Conservation (phyloP, 129 eudicot species). For the Erigeron canadensis region DNA sequence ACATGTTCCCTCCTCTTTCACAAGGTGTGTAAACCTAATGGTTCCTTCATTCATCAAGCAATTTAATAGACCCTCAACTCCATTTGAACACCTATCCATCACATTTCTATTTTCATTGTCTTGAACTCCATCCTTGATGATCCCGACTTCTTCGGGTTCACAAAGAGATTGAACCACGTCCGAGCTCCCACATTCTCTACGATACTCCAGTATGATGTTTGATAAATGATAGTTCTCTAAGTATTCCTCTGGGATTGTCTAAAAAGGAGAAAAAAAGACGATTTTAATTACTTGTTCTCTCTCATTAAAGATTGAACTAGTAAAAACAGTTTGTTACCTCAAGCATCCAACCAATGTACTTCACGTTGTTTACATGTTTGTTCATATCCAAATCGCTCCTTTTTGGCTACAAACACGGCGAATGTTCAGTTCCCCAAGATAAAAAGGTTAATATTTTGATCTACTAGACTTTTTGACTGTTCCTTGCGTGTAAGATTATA, state of each 20-base stretch:
- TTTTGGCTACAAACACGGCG: constrained; percentile 52
- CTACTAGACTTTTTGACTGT: no score
- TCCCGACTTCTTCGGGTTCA: constrained; percentile 49
- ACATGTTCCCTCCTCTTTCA: constrained; percentile 47
- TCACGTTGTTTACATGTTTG: constrained; percentile 88
- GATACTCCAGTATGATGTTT: constrained; percentile 57
- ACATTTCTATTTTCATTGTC: constrained; percentile 19
- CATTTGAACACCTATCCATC: constrained; percentile 36
- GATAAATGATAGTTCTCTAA: constrained; percentile 64
- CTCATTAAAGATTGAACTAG: neutral
- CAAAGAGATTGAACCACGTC: constrained; percentile 74
- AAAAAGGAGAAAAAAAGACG: constrained; percentile 8
- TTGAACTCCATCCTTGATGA: constrained; percentile 41
- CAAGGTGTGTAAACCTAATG: constrained; percentile 56
- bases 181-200: constrained; percentile 84
- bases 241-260: constrained; percentile 65
- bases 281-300: neutral
- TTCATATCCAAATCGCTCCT: constrained; percentile 95
- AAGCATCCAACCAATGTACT: constrained; percentile 87
- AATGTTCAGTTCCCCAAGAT: neutral
- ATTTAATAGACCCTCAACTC: constrained; percentile 43
- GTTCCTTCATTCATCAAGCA: constrained; percentile 35
- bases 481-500: neutral
- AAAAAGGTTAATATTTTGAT: no score
- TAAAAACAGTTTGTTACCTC: constrained; percentile 52